Evolutionary conservation across 306 rosid species (phyloP), one percentile per base, ranked within the genome.

Genomic region (Mimosa pudica): DNA sequence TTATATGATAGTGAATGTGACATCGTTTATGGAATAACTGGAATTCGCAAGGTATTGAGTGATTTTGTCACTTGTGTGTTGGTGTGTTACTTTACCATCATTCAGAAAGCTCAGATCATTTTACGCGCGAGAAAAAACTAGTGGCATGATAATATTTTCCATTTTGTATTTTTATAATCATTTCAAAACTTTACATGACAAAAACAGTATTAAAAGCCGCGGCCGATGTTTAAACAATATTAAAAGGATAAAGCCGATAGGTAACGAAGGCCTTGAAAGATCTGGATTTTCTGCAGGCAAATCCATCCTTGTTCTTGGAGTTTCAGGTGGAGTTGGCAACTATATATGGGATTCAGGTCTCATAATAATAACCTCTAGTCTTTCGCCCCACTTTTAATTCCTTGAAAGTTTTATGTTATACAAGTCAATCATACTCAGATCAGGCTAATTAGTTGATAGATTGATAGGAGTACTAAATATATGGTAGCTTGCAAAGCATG

Each of bases 261-360:
- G 24, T 17, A 17, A 89, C 55, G 88, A 85, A 82, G 96, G 92
- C 4, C 91, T 93, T 10, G 88, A 91, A 30, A 49, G 84, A 12
- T 66, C 77, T 18, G 70, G 44, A 4, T 70, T 91, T 45, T 87
- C 90, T 42, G 77, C 87, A 20, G 96, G 88, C 0, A 70, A 93
- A 76, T 89, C 94, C 11, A 69, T 93, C 42, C 73, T 69, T 69
- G 73, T 69, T 69, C 38, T 44, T 7, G 73, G 73, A 9, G 73
- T 90, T 46, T 88, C 89, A 4, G 89, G 91, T 5, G 91, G 91
- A 55, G 87, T 86, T 10, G 93, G 93, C 52, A 74, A 87, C 38
- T 74, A 32, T n/a, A n/a, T n/a, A n/a, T 4, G 54, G 73, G 54
- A 82, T 89, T 63, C 91, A 89, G 88, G 90, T 90, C 14, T 60